Evolutionary conservation across 2,329 filamentous ascomycete species (phyloP).

Genomic region (Fusarium goolgardi): DNA sequence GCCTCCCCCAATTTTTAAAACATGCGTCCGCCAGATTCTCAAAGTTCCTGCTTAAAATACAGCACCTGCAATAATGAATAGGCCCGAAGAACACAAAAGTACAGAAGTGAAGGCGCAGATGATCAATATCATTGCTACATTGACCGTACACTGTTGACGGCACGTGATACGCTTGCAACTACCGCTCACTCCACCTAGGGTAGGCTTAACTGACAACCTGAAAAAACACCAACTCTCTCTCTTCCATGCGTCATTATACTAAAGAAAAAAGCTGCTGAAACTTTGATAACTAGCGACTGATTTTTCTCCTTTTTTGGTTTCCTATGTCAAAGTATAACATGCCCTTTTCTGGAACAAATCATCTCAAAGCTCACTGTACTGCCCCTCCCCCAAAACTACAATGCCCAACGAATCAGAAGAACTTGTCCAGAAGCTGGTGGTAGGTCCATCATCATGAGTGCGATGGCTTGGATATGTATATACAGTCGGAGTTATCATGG

Average conservation of each 20-base stretch:
- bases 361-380: slow-evolving; percentile 24
- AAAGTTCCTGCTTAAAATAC: background rate
- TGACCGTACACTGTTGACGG: background rate
- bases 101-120: background rate
- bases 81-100: background rate
- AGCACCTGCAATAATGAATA: background rate
- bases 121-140: background rate
- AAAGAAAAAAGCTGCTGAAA: slow-evolving; percentile 5
- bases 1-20: background rate
- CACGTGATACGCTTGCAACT: slow-evolving; percentile 32
- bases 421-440: slow-evolving; percentile 48
- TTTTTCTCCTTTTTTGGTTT: background rate
- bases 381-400: slow-evolving; percentile 20
- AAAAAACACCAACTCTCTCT: slow-evolving; percentile 37
- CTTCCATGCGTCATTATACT: slow-evolving; percentile 30
- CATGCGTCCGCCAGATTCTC: background rate
- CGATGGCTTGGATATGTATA: background rate
- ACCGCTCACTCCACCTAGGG: slow-evolving; percentile 24
- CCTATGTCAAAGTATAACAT: slow-evolving; percentile 34
- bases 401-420: slow-evolving; percentile 45
- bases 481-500: background rate
- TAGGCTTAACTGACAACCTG: slow-evolving; percentile 2
- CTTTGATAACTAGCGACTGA: background rate
- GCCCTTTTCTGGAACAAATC: slow-evolving; percentile 32
- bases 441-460: slow-evolving; percentile 34